A percentile compares a stretch with the other conserved stretches of the same genome.
These are phyloP conservation scores for Pleurotus eryngii DNA, from an alignment of 768 basidiomycete genomes.

Conservation along the genomic window DNA sequence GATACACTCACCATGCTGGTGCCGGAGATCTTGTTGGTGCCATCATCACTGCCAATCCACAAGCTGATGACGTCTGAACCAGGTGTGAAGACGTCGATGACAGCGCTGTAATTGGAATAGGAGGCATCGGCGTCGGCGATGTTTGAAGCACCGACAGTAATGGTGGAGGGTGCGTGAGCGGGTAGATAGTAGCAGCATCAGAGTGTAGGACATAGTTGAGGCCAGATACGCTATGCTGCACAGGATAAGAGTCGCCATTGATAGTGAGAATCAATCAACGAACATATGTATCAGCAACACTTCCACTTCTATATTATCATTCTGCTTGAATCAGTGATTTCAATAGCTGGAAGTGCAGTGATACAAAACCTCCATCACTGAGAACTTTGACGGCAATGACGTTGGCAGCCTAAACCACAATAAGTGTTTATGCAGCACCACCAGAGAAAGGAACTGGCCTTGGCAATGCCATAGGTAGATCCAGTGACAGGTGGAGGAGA, in stretches of 20 bases:
- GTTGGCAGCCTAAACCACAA: slow-evolving; percentile 26
- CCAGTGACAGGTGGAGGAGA: too few relatives aligned
- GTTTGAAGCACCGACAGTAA: slow-evolving; percentile 36
- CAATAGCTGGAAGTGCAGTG: not conserved
- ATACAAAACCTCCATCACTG: slow-evolving; percentile 26
- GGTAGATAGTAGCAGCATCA: slow-evolving; percentile 31
- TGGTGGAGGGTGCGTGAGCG: slow-evolving; percentile 29
- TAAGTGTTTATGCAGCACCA: too few relatives aligned
- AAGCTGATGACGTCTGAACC: slow-evolving; percentile 29
- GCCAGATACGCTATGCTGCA: slow-evolving; percentile 23
- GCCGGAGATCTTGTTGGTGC: slow-evolving; percentile 21
- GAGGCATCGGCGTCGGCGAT: slow-evolving; percentile 30
- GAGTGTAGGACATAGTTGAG: slow-evolving; percentile 29
- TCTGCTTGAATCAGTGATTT: too few relatives aligned
- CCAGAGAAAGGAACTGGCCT: too few relatives aligned
- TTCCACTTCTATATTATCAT: slow-evolving; percentile 9
- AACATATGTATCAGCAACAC: slow-evolving; percentile 23
- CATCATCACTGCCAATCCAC: slow-evolving; percentile 23
- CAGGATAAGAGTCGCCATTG: not conserved
- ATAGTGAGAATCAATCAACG: not conserved
- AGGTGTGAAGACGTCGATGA: slow-evolving; percentile 39
- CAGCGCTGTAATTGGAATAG: slow-evolving; percentile 37
- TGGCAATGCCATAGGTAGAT: too few relatives aligned
- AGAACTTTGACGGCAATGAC: slow-evolving; percentile 42
- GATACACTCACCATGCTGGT: slow-evolving; percentile 22